These are phyloP conservation scores for Niveomyces coronatus DNA, from an alignment of 2,329 filamentous ascomycete species.

Conservation along the genomic window DNA sequence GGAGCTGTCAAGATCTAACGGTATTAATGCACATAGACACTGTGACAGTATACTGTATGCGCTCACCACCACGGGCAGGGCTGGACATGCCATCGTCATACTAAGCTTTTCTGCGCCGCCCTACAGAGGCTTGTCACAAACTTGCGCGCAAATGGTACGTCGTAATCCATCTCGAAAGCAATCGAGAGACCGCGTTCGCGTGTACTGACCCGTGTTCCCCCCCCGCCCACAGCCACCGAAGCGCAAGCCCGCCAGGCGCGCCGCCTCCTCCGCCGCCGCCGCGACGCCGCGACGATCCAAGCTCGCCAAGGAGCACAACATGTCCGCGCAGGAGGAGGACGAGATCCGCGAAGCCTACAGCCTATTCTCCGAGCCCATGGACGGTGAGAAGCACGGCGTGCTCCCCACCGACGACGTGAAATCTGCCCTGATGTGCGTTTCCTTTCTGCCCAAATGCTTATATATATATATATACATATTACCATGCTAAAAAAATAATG, in stretches of 20 bases:
- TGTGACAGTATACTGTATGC: not conserved
- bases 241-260: slow-evolving; percentile 27
- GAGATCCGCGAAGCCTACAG: slow-evolving; percentile 87
- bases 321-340: slow-evolving; percentile 72
- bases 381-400: slow-evolving; percentile 63
- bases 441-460: not conserved
- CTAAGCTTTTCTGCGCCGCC: no score
- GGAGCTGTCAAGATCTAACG: no score
- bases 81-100: no score
- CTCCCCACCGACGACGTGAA: slow-evolving; percentile 58
- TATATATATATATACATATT: no score
- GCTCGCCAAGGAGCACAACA: slow-evolving; percentile 84
- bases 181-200: no score
- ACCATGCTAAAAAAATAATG: no score
- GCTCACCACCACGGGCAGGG: no score
- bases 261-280: slow-evolving; percentile 19
- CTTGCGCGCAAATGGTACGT: slow-evolving; percentile 2
- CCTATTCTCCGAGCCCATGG: slow-evolving; percentile 64
- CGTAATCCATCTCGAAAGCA: not conserved
- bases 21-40: not conserved
- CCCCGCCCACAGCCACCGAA: slow-evolving; percentile 37
- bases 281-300: slow-evolving; percentile 58
- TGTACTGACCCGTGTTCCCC: no score
- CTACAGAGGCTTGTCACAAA: no score
- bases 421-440: slow-evolving; percentile 59